Evolutionary conservation across 1,284 basidiomycete genomes (phyloP), one percentile per base, ranked within the genome.

Genomic region (Irpex rosettiformis): DNA sequence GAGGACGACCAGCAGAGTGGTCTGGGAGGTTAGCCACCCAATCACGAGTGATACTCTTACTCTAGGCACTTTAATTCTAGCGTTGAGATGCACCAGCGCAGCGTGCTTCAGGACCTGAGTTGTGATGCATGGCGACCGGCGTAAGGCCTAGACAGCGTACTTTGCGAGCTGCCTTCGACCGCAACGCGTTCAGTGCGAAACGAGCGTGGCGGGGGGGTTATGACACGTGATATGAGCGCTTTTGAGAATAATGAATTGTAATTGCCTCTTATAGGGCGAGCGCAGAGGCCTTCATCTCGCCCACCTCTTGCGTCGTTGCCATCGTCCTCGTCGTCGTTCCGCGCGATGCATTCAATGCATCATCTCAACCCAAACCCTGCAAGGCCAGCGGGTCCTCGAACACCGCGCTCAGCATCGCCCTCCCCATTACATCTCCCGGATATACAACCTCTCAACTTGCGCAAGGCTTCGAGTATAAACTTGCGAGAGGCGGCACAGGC

Each of bases 331-430:
- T 18, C 43, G 43, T 4, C 18, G 43, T 47, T 24, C n/a, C 18
- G 43, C 43, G 18, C 43, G 43, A 47, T 47, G 43, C 43, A 47
- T 8, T 47, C 43, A 18, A 47, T 47, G 43, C 43, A 47, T 47
- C 43, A 47, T 5, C 43, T 47, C 30, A 37, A 37, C 16, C 30
- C 30, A 13, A 71, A 64, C 43, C 72, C 68, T 8, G 63, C 63
- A 10, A 79, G 83, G 49, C 85, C 85, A n/a, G 70, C 78, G 53
- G 85, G 86, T n/a, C 86, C 85, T 40, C 80, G 85, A 43, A 67
- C 74, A 43, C 73, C 68, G 56, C 78, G 80, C 55, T 69, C 81
- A 0, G 71, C 78, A n/a, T 84, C 83, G 13, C 82, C 83, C 52
- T 27, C 78, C 30, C 72, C 78, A 29, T 64, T 64, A 62, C 47